phyloP scores from a whole-genome alignment of 73 alveolate genomes.

The Urostyla sp. region DNA sequence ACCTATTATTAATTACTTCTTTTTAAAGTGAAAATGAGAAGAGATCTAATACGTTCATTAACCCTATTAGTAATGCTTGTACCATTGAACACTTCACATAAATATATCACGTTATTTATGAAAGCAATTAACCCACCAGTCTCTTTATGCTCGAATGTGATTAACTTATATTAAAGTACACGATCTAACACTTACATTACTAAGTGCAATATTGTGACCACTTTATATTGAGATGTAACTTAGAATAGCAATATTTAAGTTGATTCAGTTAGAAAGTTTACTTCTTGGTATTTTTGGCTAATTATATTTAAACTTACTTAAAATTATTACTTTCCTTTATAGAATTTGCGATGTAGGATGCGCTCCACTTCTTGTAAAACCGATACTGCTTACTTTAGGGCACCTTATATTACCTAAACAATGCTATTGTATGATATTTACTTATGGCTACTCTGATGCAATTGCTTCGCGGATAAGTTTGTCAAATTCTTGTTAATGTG shows the following conservation, averaged over 20 bases:
- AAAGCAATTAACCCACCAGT: constrained; percentile 43
- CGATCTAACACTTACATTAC: neutral
- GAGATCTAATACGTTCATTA: neutral
- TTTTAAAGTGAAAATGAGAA: constrained; percentile 30
- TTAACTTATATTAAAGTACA: constrained; percentile 13
- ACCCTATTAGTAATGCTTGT: constrained; percentile 18
- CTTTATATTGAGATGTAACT: constrained; percentile 4
- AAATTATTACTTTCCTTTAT: neutral
- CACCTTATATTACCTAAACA: neutral
- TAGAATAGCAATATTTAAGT: constrained; percentile 7
- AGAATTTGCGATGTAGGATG: neutral
- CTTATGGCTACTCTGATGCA: neutral
- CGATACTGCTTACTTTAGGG: constrained; percentile 1
- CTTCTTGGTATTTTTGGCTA: neutral
- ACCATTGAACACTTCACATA: constrained; percentile 54
- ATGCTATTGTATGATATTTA: neutral
- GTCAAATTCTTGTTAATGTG: constrained; percentile 39
- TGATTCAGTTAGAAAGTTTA: neutral
- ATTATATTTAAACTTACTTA: neutral
- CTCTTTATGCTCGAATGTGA: constrained; percentile 46
- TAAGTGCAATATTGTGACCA: constrained; percentile 12
- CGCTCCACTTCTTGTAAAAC: constrained; percentile 45
- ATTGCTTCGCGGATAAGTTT: constrained; percentile 24
- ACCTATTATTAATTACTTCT: constrained; percentile 17
- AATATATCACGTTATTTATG: constrained; percentile 13